These are phyloP conservation scores for Mycena pura DNA, from an alignment of 768 basidiomycete genomes.

Conservation along the genomic window DNA sequence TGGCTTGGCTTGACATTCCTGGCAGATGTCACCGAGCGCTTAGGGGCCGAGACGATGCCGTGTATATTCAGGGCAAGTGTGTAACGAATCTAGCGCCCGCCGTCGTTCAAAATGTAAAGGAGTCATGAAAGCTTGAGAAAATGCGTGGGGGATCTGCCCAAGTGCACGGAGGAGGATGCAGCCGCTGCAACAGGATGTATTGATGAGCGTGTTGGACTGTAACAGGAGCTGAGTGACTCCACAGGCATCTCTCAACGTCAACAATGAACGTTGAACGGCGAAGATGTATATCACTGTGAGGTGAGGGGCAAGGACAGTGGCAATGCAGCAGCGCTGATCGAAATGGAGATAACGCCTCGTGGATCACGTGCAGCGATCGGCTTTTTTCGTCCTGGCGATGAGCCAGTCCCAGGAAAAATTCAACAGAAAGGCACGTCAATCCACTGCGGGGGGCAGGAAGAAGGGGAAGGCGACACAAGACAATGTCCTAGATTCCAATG, in stretches of 20 bases:
- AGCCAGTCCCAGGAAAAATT: constrained; percentile 42
- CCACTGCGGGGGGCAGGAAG: constrained; percentile 60
- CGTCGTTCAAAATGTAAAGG: constrained; percentile 20
- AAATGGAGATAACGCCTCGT: too few species aligned
- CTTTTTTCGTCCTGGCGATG: constrained; percentile 12
- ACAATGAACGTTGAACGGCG: too few species aligned
- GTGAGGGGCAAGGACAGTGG: not conserved
- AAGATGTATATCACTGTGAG: constrained; percentile 4
- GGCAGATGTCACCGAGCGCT: constrained; percentile 2
- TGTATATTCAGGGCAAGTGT: not conserved
- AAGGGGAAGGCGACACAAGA: constrained; percentile 61
- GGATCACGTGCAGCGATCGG: not conserved
- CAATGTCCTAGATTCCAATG: constrained; percentile 55
- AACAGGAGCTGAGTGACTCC: not conserved
- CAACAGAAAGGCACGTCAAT: constrained; percentile 75
- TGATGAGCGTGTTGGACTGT: too few species aligned
- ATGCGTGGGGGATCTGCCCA: constrained; percentile 14
- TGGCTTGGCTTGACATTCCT: constrained; percentile 22
- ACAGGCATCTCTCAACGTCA: too few species aligned
- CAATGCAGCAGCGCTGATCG: too few species aligned
- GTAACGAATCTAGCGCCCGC: constrained; percentile 21
- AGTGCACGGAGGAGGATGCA: too few species aligned
- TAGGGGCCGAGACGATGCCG: constrained; percentile 5
- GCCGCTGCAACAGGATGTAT: too few species aligned
- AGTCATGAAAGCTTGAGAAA: constrained; percentile 15